These are phyloP conservation scores for Kwoniella bestiolae DNA, from an alignment of 768 basidiomycete species.

Conservation along the genomic window DNA sequence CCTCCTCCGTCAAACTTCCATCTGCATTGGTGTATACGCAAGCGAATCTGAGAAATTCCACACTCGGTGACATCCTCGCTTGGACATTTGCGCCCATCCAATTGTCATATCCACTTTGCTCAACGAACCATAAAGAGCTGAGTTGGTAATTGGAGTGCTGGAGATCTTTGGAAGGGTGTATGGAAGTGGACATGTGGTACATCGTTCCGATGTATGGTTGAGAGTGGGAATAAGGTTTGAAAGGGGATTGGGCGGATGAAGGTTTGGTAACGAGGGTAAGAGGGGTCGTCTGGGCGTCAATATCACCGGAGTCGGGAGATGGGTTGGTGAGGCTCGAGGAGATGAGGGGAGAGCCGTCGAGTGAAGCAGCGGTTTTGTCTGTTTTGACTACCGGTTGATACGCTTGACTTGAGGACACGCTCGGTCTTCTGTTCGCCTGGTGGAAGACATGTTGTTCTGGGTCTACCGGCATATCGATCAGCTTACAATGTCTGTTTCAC, in stretches of 20 bases:
- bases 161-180: conserved; percentile 7
- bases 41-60: neutral
- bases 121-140: conserved; percentile 13
- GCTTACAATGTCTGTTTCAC: neutral
- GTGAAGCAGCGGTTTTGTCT: too few species aligned
- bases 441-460: neutral
- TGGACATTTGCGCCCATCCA: conserved; percentile 9
- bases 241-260: neutral
- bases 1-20: neutral
- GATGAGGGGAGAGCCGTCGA: neutral
- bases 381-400: too few species aligned
- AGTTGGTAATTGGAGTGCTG: neutral
- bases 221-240: neutral
- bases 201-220: conserved; percentile 6
- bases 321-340: neutral
- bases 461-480: neutral
- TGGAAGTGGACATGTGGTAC: conserved; percentile 5
- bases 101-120: conserved; percentile 10
- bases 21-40: conserved; percentile 1
- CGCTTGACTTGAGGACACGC: too few species aligned
- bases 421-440: too few species aligned
- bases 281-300: neutral
- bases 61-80: neutral
- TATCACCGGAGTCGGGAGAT: neutral
- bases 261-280: neutral